These are phyloP conservation scores for Ensete glaucum DNA, from an alignment of 176 grass and related monocot species.

Conservation along the genomic window DNA sequence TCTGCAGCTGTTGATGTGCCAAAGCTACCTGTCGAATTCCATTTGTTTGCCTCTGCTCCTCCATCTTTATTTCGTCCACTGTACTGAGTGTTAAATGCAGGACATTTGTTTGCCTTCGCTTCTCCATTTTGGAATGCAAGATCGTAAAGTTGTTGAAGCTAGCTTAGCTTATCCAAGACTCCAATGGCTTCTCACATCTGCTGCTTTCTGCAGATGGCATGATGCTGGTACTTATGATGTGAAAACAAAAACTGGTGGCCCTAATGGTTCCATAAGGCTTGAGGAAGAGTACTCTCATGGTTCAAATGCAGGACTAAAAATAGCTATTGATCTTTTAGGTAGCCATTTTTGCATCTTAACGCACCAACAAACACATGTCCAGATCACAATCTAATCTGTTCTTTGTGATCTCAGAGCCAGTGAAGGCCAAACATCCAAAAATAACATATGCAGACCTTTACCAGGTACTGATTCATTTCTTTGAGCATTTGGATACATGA, in stretches of 20 bases:
- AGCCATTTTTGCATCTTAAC: background rate
- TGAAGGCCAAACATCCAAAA: slow-evolving; percentile 54
- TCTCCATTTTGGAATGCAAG: background rate
- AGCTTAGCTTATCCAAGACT: too few relatives aligned
- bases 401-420: slow-evolving; percentile 31
- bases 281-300: slow-evolving; percentile 39
- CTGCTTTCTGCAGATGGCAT: slow-evolving; percentile 39
- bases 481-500: too few relatives aligned
- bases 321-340: slow-evolving; percentile 63
- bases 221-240: slow-evolving; percentile 65
- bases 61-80: too few relatives aligned
- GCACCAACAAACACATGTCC: too few relatives aligned
- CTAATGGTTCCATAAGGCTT: slow-evolving; percentile 48
- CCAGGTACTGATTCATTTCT: slow-evolving; percentile 25
- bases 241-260: slow-evolving; percentile 44
- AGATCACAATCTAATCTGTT: background rate
- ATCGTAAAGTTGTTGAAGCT: too few relatives aligned
- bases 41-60: too few relatives aligned
- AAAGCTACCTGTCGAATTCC: background rate
- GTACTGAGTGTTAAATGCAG: background rate
- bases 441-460: slow-evolving; percentile 70
- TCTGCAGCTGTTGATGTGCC: background rate
- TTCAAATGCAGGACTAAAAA: slow-evolving; percentile 47
- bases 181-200: background rate
- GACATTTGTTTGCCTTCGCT: background rate